Percentiles rank a stretch among this genome's conserved stretches.
These are phyloP conservation scores for Trichoderma simmonsii DNA, from an alignment of 2,329 filamentous ascomycete genomes.

Conservation along the genomic window DNA sequence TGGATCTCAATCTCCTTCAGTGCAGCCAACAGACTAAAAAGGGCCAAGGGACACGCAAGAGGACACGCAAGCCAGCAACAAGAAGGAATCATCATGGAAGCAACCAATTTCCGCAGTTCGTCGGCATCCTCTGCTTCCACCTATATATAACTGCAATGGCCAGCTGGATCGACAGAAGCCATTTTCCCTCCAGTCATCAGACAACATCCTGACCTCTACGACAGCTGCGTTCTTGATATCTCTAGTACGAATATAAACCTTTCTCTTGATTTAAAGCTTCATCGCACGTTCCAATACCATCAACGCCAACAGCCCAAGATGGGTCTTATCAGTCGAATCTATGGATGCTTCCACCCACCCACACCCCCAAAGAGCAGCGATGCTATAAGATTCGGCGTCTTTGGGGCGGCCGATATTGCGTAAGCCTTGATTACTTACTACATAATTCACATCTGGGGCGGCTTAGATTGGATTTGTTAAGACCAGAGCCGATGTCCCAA, in stretches of 20 bases:
- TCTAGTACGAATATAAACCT: not conserved
- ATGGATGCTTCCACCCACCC: constrained; percentile 11
- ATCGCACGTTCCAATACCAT: not conserved
- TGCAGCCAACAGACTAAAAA: not conserved
- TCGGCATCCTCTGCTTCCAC: not conserved
- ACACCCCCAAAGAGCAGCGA: constrained; percentile 10
- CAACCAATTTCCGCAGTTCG: not conserved
- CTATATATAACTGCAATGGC: not conserved
- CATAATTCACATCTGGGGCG: not conserved
- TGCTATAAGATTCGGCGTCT: constrained; percentile 39
- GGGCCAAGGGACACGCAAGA: too few species aligned
- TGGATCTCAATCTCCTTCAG: not conserved
- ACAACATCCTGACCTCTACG: not conserved
- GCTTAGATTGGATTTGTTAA: not conserved
- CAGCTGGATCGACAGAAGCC: not conserved
- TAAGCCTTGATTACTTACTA: constrained; percentile 24
- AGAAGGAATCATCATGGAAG: not conserved
- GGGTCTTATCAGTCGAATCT: constrained; percentile 9
- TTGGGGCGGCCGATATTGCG: constrained; percentile 41
- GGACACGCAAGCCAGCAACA: not conserved
- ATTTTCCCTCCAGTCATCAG: not conserved
- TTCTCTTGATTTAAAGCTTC: too few species aligned
- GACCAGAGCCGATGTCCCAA: not conserved
- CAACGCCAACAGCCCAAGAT: not conserved
- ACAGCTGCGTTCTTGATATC: not conserved